Conservation (phyloP, 2,329 filamentous ascomycete genomes). For the Scleromitrula shiraiana region DNA sequence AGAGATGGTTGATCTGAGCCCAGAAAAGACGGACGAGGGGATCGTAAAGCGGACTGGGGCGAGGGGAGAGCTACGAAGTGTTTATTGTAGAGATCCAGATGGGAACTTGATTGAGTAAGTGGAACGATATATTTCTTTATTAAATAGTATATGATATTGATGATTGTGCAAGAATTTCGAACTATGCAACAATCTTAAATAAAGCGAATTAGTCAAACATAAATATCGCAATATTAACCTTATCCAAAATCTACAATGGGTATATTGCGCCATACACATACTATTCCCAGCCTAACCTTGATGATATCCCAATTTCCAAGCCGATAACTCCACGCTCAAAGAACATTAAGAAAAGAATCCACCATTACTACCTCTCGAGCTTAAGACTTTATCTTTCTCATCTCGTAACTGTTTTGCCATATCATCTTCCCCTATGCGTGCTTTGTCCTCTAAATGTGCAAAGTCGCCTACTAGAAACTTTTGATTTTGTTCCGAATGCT, state of each 20-base stretch:
- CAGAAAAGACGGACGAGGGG: constrained; percentile 34
- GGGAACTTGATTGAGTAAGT: constrained; percentile 52
- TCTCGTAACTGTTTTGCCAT: constrained; percentile 29
- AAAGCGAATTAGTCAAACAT: no score
- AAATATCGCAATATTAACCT: neutral
- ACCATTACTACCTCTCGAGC: constrained; percentile 2
- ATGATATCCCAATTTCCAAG: neutral
- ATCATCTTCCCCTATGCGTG: constrained; percentile 29
- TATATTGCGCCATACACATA: constrained; percentile 13
- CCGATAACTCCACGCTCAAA: neutral
- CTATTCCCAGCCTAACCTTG: neutral
- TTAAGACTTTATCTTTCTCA: constrained; percentile 23
- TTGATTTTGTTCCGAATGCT: constrained; percentile 30
- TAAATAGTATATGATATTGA: neutral
- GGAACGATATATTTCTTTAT: neutral
- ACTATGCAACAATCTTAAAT: constrained; percentile 11
- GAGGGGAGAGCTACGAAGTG: constrained; percentile 43
- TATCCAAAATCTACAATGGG: constrained; percentile 3
- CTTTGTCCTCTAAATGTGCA: constrained; percentile 35
- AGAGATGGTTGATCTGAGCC: constrained; percentile 33
- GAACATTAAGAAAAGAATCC: neutral
- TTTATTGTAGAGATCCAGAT: constrained; percentile 55
- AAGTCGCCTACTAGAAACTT: constrained; percentile 35
- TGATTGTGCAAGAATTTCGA: constrained; percentile 13
- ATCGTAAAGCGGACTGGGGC: constrained; percentile 50